A percentile compares a stretch with the other conserved stretches of the same genome.
Evolutionary conservation across 148 eudicot genomes (phyloP).

Genomic region (Silene uniflora): DNA sequence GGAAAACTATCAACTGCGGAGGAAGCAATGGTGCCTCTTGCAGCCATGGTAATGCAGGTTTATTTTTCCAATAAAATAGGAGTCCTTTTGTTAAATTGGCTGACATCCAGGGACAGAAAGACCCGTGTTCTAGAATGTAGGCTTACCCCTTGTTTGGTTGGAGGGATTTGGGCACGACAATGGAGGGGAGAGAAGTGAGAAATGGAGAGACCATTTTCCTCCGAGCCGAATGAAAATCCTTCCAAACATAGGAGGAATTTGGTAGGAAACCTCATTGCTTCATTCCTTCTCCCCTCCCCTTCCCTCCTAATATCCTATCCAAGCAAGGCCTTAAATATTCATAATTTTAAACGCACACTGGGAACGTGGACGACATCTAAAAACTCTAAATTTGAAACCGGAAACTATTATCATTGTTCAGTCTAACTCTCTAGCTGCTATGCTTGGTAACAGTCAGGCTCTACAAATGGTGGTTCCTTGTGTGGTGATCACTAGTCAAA

Average conservation of each 20-base stretch:
- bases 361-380: not conserved
- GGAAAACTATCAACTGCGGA: constrained; percentile 37
- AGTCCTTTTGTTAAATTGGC: not conserved
- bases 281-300: too few relatives aligned
- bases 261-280: too few relatives aligned
- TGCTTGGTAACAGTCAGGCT: not conserved
- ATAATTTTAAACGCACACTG: not conserved
- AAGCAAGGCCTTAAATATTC: not conserved
- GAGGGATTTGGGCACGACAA: too few relatives aligned
- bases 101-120: not conserved
- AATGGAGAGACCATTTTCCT: too few relatives aligned
- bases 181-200: too few relatives aligned
- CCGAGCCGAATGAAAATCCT: too few relatives aligned
- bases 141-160: too few relatives aligned
- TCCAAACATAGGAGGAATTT: too few relatives aligned
- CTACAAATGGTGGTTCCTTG: not conserved
- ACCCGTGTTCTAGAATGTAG: not conserved
- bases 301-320: too few relatives aligned
- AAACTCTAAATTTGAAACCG: not conserved
- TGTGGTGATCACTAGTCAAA: too few relatives aligned
- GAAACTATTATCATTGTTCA: not conserved
- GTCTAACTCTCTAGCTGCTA: not conserved
- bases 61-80: not conserved
- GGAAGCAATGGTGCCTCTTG: constrained; percentile 38
- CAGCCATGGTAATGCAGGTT: constrained; percentile 46